These are phyloP conservation scores for Chytridium lagenaria DNA, from an alignment of 371 early-diverging fungal species.

Conservation along the genomic window DNA sequence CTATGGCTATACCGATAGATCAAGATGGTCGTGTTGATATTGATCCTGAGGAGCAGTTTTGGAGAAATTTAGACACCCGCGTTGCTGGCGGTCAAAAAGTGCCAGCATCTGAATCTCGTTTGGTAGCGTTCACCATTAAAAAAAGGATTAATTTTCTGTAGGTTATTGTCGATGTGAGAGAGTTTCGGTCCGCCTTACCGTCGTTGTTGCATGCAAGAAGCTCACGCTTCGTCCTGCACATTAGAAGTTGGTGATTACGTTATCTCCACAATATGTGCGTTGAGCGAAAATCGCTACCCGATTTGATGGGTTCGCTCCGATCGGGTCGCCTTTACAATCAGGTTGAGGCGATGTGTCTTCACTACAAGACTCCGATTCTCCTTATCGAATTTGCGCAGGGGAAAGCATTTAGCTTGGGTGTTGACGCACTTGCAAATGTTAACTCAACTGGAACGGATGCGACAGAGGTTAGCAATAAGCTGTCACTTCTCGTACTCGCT, in stretches of 20 bases:
- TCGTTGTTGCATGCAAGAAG: conserved; percentile 83
- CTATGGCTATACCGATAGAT: conserved; percentile 75
- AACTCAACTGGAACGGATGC: conserved; percentile 15
- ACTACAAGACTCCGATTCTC: conserved; percentile 83
- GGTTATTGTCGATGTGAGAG: conserved; percentile 93
- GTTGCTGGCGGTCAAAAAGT: conserved; percentile 63
- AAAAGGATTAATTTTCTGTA: conserved; percentile 10
- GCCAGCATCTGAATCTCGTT: conserved; percentile 29
- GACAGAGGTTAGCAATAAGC: conserved; percentile 59
- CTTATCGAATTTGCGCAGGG: conserved; percentile 94
- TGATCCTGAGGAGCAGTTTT: conserved; percentile 58
- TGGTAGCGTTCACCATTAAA: conserved; percentile 9
- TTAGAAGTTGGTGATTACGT: conserved; percentile 96
- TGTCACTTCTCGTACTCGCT: conserved; percentile 79
- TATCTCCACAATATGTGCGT: conserved; percentile 87
- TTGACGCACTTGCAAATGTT: neutral
- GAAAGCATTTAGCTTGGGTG: conserved; percentile 66
- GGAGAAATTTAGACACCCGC: conserved; percentile 62
- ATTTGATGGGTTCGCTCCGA: conserved; percentile 83
- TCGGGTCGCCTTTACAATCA: conserved; percentile 94
- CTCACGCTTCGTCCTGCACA: conserved; percentile 83
- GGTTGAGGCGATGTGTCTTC: conserved; percentile 84
- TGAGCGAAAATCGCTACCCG: conserved; percentile 93
- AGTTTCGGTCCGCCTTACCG: conserved; percentile 93
- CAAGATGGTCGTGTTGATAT: conserved; percentile 54